These are phyloP conservation scores for Moesziomyces parantarcticus DNA, from an alignment of 1,284 basidiomycete species.

Conservation along the genomic window DNA sequence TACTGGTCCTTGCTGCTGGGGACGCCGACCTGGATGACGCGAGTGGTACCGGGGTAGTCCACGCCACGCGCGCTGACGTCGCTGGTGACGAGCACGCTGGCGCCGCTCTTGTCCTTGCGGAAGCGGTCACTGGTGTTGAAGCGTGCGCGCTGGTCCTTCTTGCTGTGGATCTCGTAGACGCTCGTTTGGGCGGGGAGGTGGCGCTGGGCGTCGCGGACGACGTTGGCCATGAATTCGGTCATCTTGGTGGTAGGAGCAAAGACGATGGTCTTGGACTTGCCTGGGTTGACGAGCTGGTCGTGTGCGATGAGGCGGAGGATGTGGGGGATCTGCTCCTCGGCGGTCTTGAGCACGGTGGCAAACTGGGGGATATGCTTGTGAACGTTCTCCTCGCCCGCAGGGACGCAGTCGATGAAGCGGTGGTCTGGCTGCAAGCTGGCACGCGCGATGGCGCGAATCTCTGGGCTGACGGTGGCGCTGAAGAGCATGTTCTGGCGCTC, in stretches of 20 bases:
- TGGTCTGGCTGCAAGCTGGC: conserved; percentile 75
- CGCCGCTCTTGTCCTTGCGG: conserved; percentile 73
- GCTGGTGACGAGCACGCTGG: conserved; percentile 69
- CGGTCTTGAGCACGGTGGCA: conserved; percentile 78
- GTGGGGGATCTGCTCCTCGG: conserved; percentile 81
- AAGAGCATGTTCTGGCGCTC: conserved; percentile 91
- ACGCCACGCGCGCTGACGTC: conserved; percentile 70
- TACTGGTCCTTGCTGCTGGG: conserved; percentile 81
- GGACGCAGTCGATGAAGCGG: conserved; percentile 74
- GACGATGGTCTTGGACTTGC: conserved; percentile 82
- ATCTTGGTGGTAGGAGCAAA: conserved; percentile 91
- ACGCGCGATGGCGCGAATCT: conserved; percentile 71
- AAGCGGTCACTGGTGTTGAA: conserved; percentile 77
- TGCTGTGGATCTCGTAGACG: conserved; percentile 85
- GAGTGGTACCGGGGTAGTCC: conserved; percentile 79
- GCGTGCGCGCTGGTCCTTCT: conserved; percentile 77
- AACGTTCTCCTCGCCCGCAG: conserved; percentile 75
- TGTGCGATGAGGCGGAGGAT: conserved; percentile 84
- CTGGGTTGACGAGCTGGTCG: conserved; percentile 83
- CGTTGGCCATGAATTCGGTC: conserved; percentile 78
- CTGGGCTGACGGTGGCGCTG: conserved; percentile 79
- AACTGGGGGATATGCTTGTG: conserved; percentile 84
- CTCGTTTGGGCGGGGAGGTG: conserved; percentile 40
- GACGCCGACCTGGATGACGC: conserved; percentile 91
- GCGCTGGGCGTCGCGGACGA: conserved; percentile 63